Evolutionary conservation across 1,284 basidiomycete genomes (phyloP).

Genomic region (Anthracocystis setariae): DNA sequence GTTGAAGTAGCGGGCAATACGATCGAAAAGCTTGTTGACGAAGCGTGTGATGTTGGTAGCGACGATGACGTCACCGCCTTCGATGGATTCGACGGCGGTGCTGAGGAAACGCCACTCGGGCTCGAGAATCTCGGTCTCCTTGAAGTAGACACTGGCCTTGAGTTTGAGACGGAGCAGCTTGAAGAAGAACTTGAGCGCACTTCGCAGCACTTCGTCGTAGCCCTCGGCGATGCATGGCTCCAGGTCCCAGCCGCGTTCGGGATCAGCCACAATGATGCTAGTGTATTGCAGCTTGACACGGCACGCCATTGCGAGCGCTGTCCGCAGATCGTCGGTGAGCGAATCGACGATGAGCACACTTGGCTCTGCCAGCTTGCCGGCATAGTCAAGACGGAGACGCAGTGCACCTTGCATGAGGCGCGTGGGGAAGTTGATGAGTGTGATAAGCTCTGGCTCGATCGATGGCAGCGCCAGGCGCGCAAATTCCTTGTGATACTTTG

Average conservation of each 20-base stretch:
- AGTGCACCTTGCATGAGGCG: constrained; percentile 91
- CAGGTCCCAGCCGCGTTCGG: constrained; percentile 85
- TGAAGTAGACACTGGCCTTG: constrained; percentile 94
- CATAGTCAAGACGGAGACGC: constrained; percentile 88
- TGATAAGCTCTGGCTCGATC: constrained; percentile 90
- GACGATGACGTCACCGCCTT: constrained; percentile 88
- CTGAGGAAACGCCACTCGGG: constrained; percentile 96
- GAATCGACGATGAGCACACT: constrained; percentile 89
- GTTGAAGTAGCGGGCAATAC: constrained; percentile 88
- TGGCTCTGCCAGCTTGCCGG: constrained; percentile 84
- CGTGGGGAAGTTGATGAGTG: constrained; percentile 93
- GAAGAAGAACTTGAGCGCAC: constrained; percentile 91
- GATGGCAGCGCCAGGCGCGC: constrained; percentile 87
- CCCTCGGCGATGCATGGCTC: constrained; percentile 86
- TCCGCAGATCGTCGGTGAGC: constrained; percentile 90
- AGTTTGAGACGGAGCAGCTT: constrained; percentile 93
- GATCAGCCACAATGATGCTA: constrained; percentile 83
- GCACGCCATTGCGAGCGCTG: constrained; percentile 91
- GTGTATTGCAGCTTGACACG: constrained; percentile 94
- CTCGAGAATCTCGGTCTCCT: constrained; percentile 96
- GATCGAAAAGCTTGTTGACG: constrained; percentile 72
- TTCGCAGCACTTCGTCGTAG: constrained; percentile 88
- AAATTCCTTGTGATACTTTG: constrained; percentile 80
- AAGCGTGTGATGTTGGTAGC: constrained; percentile 71
- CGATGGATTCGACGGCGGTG: constrained; percentile 87